Base-by-base conservation (phyloP, 2,329 filamentous ascomycete species). In the Beauveria sp. region DNA sequence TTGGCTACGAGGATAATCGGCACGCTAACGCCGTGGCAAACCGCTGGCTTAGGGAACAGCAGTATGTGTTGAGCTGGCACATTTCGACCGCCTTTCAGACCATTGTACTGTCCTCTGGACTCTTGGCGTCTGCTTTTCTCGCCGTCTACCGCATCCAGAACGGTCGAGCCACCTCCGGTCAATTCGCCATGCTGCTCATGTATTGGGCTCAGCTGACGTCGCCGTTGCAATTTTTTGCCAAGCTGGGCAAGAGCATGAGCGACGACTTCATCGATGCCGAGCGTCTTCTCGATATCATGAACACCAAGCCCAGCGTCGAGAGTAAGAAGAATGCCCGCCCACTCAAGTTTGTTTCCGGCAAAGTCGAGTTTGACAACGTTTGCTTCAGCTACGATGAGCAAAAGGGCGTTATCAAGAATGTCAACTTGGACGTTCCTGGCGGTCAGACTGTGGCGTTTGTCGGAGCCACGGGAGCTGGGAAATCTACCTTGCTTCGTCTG, bases 141-240 rank as follows among this genome's bases (percentile, higher is more conserved):
- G 82, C 82, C 2, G 81, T 85, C 0, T 88, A 85, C 69, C 86
- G 89, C 64, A 86, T 91, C 59, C 85, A 80, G 2, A 79, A 78
- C n/a, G 81, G 80, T 1, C 73, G 80, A 57, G 81, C 83, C 5
- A 83, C 82, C 5, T 77, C 88, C 12, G 88, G 88, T 60, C 80
- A 88, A 64, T 90, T 91, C 66, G 84, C 89, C 60, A 84, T 86
- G 73, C 77, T 91, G 18, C 74, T 91, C 63, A 87, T 86, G 58
- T 91, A 91, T 71, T 90, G 90, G 87, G 81, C 82, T 20, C 88
- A 91, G 68, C 78, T 91, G 43, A 87, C 88, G 50, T 81, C 83
- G 2, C 88, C 88, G 2, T 78, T 91, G 58, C 86, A 86, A 65
- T 90, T 89, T 71, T 90, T 91, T 68, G 80, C 82, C 7, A 74